A percentile compares a stretch with the other conserved stretches of the same genome.
Evolutionary conservation across 2,329 filamentous ascomycete genomes (phyloP).

Genomic region (Penicillium sp.): DNA sequence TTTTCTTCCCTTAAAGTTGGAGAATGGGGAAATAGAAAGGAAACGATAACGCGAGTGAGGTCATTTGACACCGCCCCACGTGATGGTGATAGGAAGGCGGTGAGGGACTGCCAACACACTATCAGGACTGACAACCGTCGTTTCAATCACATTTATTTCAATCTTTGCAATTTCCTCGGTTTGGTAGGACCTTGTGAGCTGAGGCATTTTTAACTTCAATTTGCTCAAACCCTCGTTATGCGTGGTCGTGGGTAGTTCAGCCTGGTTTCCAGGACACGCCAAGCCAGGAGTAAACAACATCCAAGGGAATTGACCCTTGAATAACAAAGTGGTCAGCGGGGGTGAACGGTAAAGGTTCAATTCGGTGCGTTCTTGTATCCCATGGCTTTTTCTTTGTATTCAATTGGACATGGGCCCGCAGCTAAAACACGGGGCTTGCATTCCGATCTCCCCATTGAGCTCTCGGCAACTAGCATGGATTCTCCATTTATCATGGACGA

Average conservation of each 20-base stretch:
- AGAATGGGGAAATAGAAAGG: neutral
- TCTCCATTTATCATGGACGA: slow-evolving; percentile 12
- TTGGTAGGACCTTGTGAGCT: neutral
- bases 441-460: neutral
- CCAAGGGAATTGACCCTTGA: neutral
- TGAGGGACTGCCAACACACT: slow-evolving; percentile 9
- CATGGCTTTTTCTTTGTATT: neutral
- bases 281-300: neutral
- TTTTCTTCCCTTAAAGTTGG: slow-evolving; percentile 4
- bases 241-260: neutral
- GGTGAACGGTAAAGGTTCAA: neutral
- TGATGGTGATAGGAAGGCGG: slow-evolving; percentile 21
- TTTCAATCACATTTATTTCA: neutral
- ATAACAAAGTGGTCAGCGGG: neutral
- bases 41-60: slow-evolving; percentile 18
- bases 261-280: neutral
- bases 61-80: slow-evolving; percentile 22
- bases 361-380: neutral
- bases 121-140: neutral
- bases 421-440: neutral
- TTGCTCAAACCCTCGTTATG: neutral
- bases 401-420: neutral
- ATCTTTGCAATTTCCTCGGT: neutral
- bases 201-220: neutral
- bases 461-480: slow-evolving; percentile 6